Conservation (phyloP, 2,329 filamentous ascomycete genomes). For the Fusarium sulawesiense region DNA sequence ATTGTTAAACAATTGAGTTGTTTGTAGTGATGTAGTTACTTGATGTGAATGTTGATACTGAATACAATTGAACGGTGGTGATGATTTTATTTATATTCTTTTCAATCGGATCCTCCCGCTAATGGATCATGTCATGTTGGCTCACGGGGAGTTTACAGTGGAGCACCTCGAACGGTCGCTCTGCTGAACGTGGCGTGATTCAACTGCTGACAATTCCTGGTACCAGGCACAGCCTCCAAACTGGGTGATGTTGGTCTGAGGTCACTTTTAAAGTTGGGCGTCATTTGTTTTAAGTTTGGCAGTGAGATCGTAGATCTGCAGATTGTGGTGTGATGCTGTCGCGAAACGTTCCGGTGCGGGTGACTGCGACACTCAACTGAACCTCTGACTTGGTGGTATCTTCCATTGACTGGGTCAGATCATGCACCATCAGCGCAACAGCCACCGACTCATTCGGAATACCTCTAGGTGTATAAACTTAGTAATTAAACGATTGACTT, state of each 20-base stretch:
- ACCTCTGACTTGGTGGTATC: too few species aligned
- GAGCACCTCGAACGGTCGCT: background rate
- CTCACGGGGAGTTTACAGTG: background rate
- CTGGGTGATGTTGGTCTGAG: background rate
- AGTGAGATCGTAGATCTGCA: background rate
- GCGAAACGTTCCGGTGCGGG: background rate
- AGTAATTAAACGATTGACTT: too few species aligned
- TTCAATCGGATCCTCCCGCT: background rate
- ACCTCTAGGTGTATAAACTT: too few species aligned
- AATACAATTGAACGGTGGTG: background rate
- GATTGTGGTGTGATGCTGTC: background rate
- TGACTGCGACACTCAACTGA: background rate
- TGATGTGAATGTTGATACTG: background rate
- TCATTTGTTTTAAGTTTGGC: background rate
- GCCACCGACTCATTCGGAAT: too few species aligned
- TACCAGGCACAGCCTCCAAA: background rate
- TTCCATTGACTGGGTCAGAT: too few species aligned
- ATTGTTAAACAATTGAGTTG: background rate
- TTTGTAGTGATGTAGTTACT: background rate
- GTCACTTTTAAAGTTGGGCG: background rate
- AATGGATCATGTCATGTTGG: background rate
- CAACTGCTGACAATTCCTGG: background rate
- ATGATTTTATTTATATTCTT: too few species aligned
- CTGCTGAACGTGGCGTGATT: conserved; percentile 4
- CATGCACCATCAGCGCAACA: too few species aligned